A percentile compares a stretch with the other conserved stretches of the same genome.
These are phyloP conservation scores for Cyphellophora europaea DNA, from an alignment of 2,329 filamentous ascomycete genomes.

Conservation along the genomic window DNA sequence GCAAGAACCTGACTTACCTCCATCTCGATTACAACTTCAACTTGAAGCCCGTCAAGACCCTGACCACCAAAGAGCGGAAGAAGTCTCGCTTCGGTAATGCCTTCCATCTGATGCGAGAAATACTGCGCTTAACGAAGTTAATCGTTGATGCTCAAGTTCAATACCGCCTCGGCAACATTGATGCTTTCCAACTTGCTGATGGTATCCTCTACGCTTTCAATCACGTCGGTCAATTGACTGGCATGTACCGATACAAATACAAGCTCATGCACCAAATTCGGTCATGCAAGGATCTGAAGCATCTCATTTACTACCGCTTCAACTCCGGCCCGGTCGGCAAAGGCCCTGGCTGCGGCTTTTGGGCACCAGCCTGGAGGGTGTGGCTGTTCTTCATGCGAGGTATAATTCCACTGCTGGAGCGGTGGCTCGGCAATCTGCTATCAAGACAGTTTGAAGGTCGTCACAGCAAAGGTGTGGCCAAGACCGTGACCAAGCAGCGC, in stretches of 20 bases:
- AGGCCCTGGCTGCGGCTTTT: slow-evolving; percentile 95
- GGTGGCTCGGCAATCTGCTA: slow-evolving; percentile 93
- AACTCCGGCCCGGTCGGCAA: slow-evolving; percentile 96
- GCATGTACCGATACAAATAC: slow-evolving; percentile 99
- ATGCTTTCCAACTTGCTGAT: slow-evolving; percentile 96
- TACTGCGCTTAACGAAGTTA: slow-evolving; percentile 86
- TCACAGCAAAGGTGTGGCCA: slow-evolving; percentile 97
- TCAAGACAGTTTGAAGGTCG: slow-evolving; percentile 97
- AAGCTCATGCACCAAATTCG: slow-evolving; percentile 99
- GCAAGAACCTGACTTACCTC: slow-evolving; percentile 95
- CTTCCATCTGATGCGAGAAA: slow-evolving; percentile 98
- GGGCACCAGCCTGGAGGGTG: slow-evolving; percentile 96
- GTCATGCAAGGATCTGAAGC: slow-evolving; percentile 97
- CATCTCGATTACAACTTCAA: slow-evolving; percentile 99
- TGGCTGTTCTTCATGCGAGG: slow-evolving; percentile 99
- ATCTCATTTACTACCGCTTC: slow-evolving; percentile 98
- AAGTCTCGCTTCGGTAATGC: slow-evolving; percentile 99
- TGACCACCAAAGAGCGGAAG: slow-evolving; percentile 98
- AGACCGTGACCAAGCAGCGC: slow-evolving; percentile 98
- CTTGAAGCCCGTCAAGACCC: slow-evolving; percentile 93
- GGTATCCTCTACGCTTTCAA: slow-evolving; percentile 99
- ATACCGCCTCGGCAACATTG: slow-evolving; percentile 93
- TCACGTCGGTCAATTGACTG: slow-evolving; percentile 93
- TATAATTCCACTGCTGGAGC: slow-evolving; percentile 90
- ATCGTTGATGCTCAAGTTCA: slow-evolving; percentile 98